phyloP scores from a whole-genome alignment of 2,329 filamentous ascomycete genomes.

The Pyricularia grisea region DNA sequence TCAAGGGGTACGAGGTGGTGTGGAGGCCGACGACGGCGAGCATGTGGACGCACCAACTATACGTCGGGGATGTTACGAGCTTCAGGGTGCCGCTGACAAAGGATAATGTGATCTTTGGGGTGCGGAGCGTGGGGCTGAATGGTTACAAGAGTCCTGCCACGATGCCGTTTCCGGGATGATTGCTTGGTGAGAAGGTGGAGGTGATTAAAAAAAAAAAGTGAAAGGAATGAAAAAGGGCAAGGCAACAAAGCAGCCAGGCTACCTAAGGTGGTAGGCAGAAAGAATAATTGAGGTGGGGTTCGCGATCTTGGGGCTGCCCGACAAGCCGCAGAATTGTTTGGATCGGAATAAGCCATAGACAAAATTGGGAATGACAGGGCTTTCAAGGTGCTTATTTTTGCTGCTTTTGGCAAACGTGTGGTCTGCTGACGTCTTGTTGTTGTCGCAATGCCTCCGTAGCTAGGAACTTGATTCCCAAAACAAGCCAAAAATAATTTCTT shows the following conservation, averaged over 20 bases:
- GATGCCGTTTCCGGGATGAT: slow-evolving; percentile 5
- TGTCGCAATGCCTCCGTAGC: background rate
- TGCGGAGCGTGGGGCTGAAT: slow-evolving; percentile 38
- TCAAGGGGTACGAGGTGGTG: slow-evolving; percentile 43
- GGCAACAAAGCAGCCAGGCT: no score
- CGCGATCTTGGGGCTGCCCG: background rate
- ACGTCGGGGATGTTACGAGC: slow-evolving; percentile 35
- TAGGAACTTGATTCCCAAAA: background rate
- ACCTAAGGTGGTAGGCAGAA: no score
- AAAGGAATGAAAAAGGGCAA: background rate
- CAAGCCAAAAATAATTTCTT: background rate
- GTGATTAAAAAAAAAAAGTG: no score
- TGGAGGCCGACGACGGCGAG: slow-evolving; percentile 41
- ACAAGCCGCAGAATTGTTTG: background rate
- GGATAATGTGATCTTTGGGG: slow-evolving; percentile 49
- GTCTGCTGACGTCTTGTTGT: no score
- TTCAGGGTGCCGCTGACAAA: slow-evolving; percentile 40
- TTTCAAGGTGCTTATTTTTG: no score
- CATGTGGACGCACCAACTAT: slow-evolving; percentile 37
- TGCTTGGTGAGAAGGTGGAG: background rate
- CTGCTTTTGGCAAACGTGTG: background rate
- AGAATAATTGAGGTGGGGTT: no score
- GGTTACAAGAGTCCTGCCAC: slow-evolving; percentile 32
- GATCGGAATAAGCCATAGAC: background rate
- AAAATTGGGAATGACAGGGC: no score